Base-by-base conservation (phyloP, 2,329 filamentous ascomycete genomes). In the Trichophyton benhamiae region DNA sequence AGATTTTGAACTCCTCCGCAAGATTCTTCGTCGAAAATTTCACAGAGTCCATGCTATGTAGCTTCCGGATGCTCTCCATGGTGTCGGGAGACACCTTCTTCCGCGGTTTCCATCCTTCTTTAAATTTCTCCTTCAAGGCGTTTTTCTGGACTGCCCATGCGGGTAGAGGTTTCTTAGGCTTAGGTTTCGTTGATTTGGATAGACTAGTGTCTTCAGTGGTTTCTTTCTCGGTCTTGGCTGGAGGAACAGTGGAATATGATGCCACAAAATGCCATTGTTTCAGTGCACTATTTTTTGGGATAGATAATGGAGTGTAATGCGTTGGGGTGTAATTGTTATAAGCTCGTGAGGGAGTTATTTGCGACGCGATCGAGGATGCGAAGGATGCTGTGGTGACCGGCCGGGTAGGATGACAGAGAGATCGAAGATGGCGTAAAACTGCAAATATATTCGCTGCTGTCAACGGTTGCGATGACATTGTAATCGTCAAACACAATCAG, bases 51-150 rank as follows among this genome's bases (percentile, higher is more conserved):
- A 90, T 85, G 27, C 81, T 77, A 72, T 96, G 84, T 38, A 99
- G 79, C 20, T 88, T 86, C 48, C 91, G 85, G 67, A 99, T 95
- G 48, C 91, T 91, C n/a, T 88, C 86, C 36, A 96, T 79, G 0
- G 91, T 90, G 73, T 97, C 92, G 0, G 94, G 94, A 0, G 94
- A 97, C 8, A 99, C 81, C 62, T 86, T 86, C 74, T 95, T 96
- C 57, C 83, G 82, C 33, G 94, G 92, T 30, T 81, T 80, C 91
- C 92, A 99, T 8, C 86, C 77, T 44, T 76, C 84, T 6, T 86
- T 82, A 66, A 96, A 94, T 70, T 97, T 99, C 63, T 83, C 74
- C 67, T 86, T 82, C 41, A 95, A 75, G 0, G 85, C 87, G 1
- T 77, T 77, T 72, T 96, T 96, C 66, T 96, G 87, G 13, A 83